Evolutionary conservation across 2,329 filamentous ascomycete genomes (phyloP), one percentile per base, ranked within the genome.

Genomic region (Scytalidium lignicola): DNA sequence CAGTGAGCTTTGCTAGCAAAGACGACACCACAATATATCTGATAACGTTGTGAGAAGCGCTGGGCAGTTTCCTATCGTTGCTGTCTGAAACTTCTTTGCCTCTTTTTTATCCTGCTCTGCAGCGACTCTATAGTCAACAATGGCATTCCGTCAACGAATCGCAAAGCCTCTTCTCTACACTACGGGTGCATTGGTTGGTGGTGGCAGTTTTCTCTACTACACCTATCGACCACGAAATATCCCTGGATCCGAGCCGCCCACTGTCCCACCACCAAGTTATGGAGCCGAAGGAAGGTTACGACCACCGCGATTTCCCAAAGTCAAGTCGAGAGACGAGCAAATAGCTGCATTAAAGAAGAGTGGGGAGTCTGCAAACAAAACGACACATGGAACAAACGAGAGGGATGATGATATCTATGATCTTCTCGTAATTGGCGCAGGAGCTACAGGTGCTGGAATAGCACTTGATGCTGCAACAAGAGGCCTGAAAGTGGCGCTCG

Each of bases 391-490:
- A 1, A 41, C 51, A 2, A 49, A 53, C 19, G 54, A 57, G 22
- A 64, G 65, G 50, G 67, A 70, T 18, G 73, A 71, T 46, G 77
- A 78, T 64, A 48, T 65, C 2, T 88, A 87, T 62, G 85, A 88
- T 67, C 71, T 88, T 57, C 69, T 88, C 51, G 71, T 88, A 53
- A 85, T 88, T 63, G 85, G 85, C 37, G 85, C 79, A 49, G 85
- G 85, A 44, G 85, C 85, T 3, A 88, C 85, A 1, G 85, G 85
- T 19, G 74, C 82, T 28, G 85, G 85, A 49, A 82, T 88, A 55
- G 85, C 85, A 19, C 74, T 88, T 22, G 85, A 88, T 71, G 85
- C 85, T 43, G 83, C 78, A 9, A 86, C 84, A 3, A 72, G 85
- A 66, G 85, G 85, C 13, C 70, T 89, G 56, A 86, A 82, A 65